phyloP scores from a whole-genome alignment of 306 rosid genomes.

The Prunus persica region Prunus_persica_NCBIv2 NC_034014.1:375001-375500 shows the following conservation, averaged over 20 bases:
- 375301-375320: neutral
- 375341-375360: neutral
- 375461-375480: conserved; percentile 44
- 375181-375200: conserved; percentile 1
- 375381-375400: neutral
- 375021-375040: conserved; percentile 24
- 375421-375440: neutral
- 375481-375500: conserved; percentile 29
- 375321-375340: neutral
- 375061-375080: conserved; percentile 25
- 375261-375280: neutral
- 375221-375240: neutral
- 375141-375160: neutral
- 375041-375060: conserved; percentile 21
- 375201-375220: neutral
- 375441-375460: neutral
- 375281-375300: neutral
- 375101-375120: neutral
- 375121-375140: neutral
- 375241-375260: neutral
- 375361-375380: neutral
- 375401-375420: neutral
- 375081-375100: neutral
- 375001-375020: conserved; percentile 55
- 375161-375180: neutral